Evolutionary conservation across 176 grass and related monocot genomes (phyloP), one percentile per base, ranked within the genome.

Genomic region (Saccharum spontaneum): DNA sequence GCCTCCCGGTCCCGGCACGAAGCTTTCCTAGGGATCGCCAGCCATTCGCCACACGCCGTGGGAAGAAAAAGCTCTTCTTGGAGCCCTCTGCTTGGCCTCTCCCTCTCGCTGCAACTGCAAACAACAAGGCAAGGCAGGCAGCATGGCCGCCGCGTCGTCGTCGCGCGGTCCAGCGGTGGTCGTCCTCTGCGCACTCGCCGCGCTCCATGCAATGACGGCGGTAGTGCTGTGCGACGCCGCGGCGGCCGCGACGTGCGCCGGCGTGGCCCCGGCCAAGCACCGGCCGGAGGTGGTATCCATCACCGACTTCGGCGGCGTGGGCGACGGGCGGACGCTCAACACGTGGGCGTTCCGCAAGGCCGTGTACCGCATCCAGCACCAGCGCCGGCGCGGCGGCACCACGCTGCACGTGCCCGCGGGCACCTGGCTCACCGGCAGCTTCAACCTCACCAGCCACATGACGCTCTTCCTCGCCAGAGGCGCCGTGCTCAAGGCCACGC

Each of bases 361-460:
- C 0, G 82, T 97, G 45, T 92, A 90, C 86, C 78, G 48, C 79
- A 94, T 97, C 52, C 69, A 92, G 77, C 94, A 87, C 77, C 75
- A 75, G 73, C 85, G 94, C 73, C 87, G 52, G 73, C 75, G 81
- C 48, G 88, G 90, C 26, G 92, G 94, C 22, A 94, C 92, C 8
- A 69, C 60, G 85, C 85, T 97, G 78, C 79, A 75, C 28, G 90
- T 97, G 0, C 92, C 92, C 1, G 65, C 94, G 4, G 92, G 92
- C 31, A 73, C 91, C 26, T 97, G 94, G 94, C 87, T 97, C 86
- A 92, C 94, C 61, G 94, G 92, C 37, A 90, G 86, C 86, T 97
- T 97, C 86, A 94, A 97, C 61, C 90, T 97, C 78, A 97, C 90
- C 79, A 94, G 94, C 90, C 92, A 97, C 71, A 97, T 97, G 92